Conservation (phyloP, 768 basidiomycete genomes). For the Tylopilus rubrobrunneus region DNA sequence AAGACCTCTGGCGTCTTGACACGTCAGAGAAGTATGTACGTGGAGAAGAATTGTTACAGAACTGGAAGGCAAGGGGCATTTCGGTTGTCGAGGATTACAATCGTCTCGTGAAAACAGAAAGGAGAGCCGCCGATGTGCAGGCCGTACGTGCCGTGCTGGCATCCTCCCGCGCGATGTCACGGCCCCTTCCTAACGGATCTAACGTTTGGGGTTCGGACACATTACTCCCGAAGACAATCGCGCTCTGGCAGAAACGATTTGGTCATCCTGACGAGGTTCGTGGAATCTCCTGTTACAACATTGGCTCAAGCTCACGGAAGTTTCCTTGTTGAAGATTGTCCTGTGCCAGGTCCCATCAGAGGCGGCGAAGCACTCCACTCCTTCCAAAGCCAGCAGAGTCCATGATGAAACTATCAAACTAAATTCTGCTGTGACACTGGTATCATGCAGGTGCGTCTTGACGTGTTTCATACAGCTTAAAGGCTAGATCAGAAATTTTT, state of each 20-base stretch:
- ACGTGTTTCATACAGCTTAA: background rate
- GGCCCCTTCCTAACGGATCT: slow-evolving; percentile 47
- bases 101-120: slow-evolving; percentile 66
- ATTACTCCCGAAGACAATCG: slow-evolving; percentile 61
- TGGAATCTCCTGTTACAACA: slow-evolving; percentile 8
- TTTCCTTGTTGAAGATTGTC: slow-evolving; percentile 57
- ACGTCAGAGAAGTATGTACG: slow-evolving; percentile 93
- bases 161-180: slow-evolving; percentile 42
- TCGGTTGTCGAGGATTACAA: slow-evolving; percentile 85
- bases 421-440: slow-evolving; percentile 66
- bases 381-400: slow-evolving; percentile 29
- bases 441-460: slow-evolving; percentile 61
- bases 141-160: slow-evolving; percentile 77
- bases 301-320: slow-evolving; percentile 3
- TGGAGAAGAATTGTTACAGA: slow-evolving; percentile 79
- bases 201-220: slow-evolving; percentile 62
- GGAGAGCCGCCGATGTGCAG: slow-evolving; percentile 83
- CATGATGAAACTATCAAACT: slow-evolving; percentile 58
- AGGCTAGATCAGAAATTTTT: background rate
- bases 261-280: slow-evolving; percentile 72
- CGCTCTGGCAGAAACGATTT: slow-evolving; percentile 81
- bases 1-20: slow-evolving; percentile 92
- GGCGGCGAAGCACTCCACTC: slow-evolving; percentile 33
- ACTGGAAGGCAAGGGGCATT: slow-evolving; percentile 87
- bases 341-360: slow-evolving; percentile 69